Percentiles rank a stretch among this genome's conserved stretches.
Conservation (phyloP, 306 rosid genomes). For the Rosa rugosa region DNA sequence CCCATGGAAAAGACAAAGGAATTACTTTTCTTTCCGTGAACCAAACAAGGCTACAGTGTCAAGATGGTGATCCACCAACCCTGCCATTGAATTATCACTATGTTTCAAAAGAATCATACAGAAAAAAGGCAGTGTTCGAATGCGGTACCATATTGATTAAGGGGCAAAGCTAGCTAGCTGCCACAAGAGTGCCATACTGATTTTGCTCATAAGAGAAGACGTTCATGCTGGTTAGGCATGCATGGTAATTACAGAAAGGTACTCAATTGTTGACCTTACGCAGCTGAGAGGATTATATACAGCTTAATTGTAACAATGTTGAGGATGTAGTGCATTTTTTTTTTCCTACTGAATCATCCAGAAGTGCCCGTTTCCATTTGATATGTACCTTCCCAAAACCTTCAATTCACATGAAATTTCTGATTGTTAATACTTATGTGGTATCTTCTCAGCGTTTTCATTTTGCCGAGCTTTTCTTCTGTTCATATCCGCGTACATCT, state of each 20-base stretch:
- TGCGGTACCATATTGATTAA: not conserved
- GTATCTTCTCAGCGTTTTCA: conserved; percentile 36
- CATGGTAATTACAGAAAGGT: not conserved
- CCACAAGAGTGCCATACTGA: not conserved
- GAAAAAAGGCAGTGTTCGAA: not conserved
- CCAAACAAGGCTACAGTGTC: too few species aligned
- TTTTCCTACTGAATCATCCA: not conserved
- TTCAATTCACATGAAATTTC: conserved; percentile 45
- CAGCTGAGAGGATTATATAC: not conserved
- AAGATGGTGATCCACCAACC: too few species aligned
- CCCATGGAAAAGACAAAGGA: too few species aligned
- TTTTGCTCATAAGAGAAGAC: not conserved
- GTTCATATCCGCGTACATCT: conserved; percentile 92
- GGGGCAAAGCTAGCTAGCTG: not conserved
- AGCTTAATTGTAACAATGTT: conserved; percentile 7
- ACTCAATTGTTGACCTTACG: not conserved
- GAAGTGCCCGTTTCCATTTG: conserved; percentile 4
- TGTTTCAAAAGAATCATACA: not conserved
- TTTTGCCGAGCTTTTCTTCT: conserved; percentile 49
- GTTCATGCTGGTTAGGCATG: not conserved
- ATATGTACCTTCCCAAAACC: conserved; percentile 6
- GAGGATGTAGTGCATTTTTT: not conserved
- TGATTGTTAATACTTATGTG: conserved; percentile 32
- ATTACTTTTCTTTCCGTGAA: too few species aligned
- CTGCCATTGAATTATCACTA: not conserved